Evolutionary conservation across 768 basidiomycete genomes (phyloP).

Genomic region (Phylloporus scabripes): DNA sequence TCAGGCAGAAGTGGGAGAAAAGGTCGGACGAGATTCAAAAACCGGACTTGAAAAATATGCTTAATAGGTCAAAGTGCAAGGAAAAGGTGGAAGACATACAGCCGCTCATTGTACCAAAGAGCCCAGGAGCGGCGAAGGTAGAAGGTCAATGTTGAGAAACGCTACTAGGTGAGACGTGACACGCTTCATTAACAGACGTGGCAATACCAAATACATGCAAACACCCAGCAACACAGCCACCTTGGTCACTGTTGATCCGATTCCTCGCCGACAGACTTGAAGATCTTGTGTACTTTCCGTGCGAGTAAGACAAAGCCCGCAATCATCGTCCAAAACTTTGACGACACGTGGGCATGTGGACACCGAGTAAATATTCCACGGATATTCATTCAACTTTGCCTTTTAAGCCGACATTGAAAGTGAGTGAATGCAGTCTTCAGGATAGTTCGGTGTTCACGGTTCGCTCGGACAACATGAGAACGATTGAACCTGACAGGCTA

Average conservation of each 20-base stretch:
- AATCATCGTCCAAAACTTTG: too few relatives aligned
- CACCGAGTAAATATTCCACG: too few relatives aligned
- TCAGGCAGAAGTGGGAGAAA: conserved; percentile 96
- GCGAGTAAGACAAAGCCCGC: too few relatives aligned
- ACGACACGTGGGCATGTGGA: too few relatives aligned
- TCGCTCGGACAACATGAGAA: neutral
- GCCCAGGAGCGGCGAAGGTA: conserved; percentile 20
- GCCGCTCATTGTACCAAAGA: conserved; percentile 61
- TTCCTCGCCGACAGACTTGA: too few relatives aligned
- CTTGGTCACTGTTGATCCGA: too few relatives aligned
- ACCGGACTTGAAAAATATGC: conserved; percentile 57
- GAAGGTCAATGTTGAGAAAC: conserved; percentile 18
- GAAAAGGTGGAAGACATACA: conserved; percentile 44
- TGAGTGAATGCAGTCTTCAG: neutral
- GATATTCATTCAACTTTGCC: neutral
- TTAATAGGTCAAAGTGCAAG: conserved; percentile 1
- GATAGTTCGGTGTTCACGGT: neutral
- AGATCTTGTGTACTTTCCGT: too few relatives aligned
- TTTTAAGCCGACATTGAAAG: neutral
- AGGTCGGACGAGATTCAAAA: conserved; percentile 95
- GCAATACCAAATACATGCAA: conserved; percentile 26
- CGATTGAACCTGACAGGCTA: neutral
- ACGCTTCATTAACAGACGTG: conserved; percentile 25
- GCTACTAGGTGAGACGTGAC: conserved; percentile 10
- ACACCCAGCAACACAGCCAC: conserved; percentile 17